Evolutionary conservation across 75 land plant species (phyloP).

Genomic region (Sequoiadendron giganteum): DNA sequence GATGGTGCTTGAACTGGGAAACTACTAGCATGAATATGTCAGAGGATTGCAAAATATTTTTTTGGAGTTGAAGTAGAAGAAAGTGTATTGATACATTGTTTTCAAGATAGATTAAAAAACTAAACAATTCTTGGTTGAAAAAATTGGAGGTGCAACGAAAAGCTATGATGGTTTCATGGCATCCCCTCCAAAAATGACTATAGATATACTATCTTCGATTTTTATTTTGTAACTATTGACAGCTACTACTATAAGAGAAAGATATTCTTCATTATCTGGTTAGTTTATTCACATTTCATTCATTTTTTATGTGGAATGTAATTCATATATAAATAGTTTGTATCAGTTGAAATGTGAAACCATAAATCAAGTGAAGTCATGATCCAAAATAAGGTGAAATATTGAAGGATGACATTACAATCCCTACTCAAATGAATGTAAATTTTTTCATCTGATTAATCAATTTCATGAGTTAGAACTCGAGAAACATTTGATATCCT

Average conservation of each 20-base stretch:
- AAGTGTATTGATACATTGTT: conserved; percentile 56
- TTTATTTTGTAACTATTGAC: conserved; percentile 43
- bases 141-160: conserved; percentile 42
- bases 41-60: conserved; percentile 57
- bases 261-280: conserved; percentile 57
- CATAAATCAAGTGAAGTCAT: background rate
- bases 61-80: conserved; percentile 64
- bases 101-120: conserved; percentile 64
- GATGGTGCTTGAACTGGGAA: conserved; percentile 19
- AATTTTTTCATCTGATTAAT: background rate
- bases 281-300: background rate
- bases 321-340: background rate
- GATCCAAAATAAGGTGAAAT: background rate
- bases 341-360: background rate
- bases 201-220: conserved; percentile 65
- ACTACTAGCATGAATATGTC: conserved; percentile 56
- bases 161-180: conserved; percentile 52
- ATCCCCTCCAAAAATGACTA: conserved; percentile 56
- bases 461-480: background rate
- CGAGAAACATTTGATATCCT: background rate
- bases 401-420: background rate
- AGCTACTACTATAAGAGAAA: conserved; percentile 52
- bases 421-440: background rate
- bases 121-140: conserved; percentile 46
- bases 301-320: background rate